Evolutionary conservation across 1,284 basidiomycete species (phyloP).

Genomic region (Macrocybe sp.): DNA sequence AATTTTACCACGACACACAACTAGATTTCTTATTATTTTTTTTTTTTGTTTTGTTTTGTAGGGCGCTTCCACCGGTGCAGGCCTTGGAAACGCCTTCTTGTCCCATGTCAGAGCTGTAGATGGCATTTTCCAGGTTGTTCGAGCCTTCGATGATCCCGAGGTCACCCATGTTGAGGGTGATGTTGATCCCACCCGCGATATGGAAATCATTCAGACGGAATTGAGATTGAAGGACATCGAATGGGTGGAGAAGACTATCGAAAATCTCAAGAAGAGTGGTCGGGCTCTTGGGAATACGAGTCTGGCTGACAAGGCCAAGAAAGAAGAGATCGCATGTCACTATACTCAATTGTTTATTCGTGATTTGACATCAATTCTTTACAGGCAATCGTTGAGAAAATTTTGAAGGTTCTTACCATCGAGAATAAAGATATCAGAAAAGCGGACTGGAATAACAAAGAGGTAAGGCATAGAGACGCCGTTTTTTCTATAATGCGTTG

Average conservation of each 20-base stretch:
- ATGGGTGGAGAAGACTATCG: slow-evolving; percentile 94
- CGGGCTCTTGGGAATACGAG: slow-evolving; percentile 73
- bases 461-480: slow-evolving; percentile 54
- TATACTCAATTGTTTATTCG: slow-evolving; percentile 3
- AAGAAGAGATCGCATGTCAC: slow-evolving; percentile 85
- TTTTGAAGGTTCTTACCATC: slow-evolving; percentile 75
- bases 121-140: slow-evolving; percentile 98
- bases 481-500: slow-evolving; percentile 1
- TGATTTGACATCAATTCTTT: slow-evolving; percentile 14
- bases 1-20: not conserved
- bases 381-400: slow-evolving; percentile 83
- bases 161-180: slow-evolving; percentile 99
- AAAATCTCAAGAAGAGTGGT: slow-evolving; percentile 69
- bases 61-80: slow-evolving; percentile 97
- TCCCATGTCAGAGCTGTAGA: slow-evolving; percentile 98
- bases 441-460: slow-evolving; percentile 94
- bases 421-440: slow-evolving; percentile 94
- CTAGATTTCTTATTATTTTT: slow-evolving; percentile 1
- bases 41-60: slow-evolving; percentile 24
- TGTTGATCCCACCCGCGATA: slow-evolving; percentile 93
- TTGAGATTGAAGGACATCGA: slow-evolving; percentile 97
- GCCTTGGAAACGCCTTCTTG: slow-evolving; percentile 97
- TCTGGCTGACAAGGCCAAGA: slow-evolving; percentile 93
- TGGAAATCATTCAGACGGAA: slow-evolving; percentile 97
- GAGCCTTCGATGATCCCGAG: slow-evolving; percentile 98